A percentile compares a stretch with the other conserved stretches of the same genome.
Evolutionary conservation across 1,139 yeast genomes (phyloP).

Genomic region (Yamadazyma conglobata): DNA sequence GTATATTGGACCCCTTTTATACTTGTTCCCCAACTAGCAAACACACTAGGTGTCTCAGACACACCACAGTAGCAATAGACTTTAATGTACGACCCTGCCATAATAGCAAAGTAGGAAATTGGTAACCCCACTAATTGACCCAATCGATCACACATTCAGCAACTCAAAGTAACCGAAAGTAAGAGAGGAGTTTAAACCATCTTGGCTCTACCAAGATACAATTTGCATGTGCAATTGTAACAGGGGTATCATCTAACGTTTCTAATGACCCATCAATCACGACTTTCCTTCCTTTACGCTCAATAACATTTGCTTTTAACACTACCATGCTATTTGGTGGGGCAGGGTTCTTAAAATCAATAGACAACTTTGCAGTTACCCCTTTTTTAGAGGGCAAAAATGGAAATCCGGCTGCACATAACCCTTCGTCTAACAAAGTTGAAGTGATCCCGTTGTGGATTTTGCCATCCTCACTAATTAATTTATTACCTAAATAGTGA

Average conservation of each 20-base stretch:
- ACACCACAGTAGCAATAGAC: no score
- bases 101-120: no score
- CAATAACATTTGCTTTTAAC: conserved; percentile 63
- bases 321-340: conserved; percentile 66
- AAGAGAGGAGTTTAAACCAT: conserved; percentile 71
- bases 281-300: conserved; percentile 76
- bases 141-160: not conserved
- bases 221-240: conserved; percentile 51
- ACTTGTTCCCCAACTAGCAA: not conserved
- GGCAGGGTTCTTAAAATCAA: conserved; percentile 65
- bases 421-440: conserved; percentile 79
- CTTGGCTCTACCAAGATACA: conserved; percentile 74
- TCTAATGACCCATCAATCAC: conserved; percentile 64
- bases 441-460: conserved; percentile 87
- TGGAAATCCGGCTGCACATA: conserved; percentile 86
- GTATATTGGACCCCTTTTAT: not conserved
- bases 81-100: no score
- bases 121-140: no score
- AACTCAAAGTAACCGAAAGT: conserved; percentile 41
- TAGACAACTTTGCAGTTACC: conserved; percentile 78
- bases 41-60: no score
- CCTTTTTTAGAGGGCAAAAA: conserved; percentile 79
- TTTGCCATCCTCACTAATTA: conserved; percentile 67
- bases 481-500: conserved; percentile 64
- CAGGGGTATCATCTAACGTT: conserved; percentile 33